Evolutionary conservation across 2,329 filamentous ascomycete genomes (phyloP).

Genomic region (Didymella exigua): DNA sequence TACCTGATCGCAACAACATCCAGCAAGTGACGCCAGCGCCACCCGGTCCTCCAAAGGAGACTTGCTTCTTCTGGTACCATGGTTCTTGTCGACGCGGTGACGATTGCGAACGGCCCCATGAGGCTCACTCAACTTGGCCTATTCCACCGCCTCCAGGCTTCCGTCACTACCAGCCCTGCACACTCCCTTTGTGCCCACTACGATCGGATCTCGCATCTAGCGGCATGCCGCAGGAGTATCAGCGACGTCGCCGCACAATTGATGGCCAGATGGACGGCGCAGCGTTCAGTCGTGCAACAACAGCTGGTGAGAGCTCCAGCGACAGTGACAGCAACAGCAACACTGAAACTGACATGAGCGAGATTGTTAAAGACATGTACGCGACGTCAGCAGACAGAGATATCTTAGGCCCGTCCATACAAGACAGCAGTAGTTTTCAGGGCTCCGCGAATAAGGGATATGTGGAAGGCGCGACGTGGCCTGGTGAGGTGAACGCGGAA

Average conservation of each 20-base stretch:
- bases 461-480: not conserved
- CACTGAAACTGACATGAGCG: slow-evolving; percentile 5
- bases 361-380: not conserved
- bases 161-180: slow-evolving; percentile 24
- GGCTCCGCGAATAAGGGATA: too few species aligned
- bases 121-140: slow-evolving; percentile 29
- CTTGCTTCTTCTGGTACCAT: slow-evolving; percentile 40
- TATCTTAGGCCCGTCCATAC: not conserved
- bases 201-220: slow-evolving; percentile 17
- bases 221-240: not conserved
- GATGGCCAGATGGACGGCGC: slow-evolving; percentile 19
- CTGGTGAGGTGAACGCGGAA: not conserved
- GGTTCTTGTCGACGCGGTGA: slow-evolving; percentile 19
- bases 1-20: not conserved
- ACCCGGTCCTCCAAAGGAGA: slow-evolving; percentile 24
- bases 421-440: not conserved
- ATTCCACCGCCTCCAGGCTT: slow-evolving; percentile 25
- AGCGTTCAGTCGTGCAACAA: slow-evolving; percentile 5
- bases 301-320: slow-evolving; percentile 6
- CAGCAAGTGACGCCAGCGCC: slow-evolving; percentile 2
- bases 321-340: not conserved
- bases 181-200: slow-evolving; percentile 29
- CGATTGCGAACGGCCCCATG: slow-evolving; percentile 20
- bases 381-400: not conserved
- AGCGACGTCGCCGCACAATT: not conserved